phyloP scores from a whole-genome alignment of 2,329 filamentous ascomycete species.

The Fusarium pseudocircinatum region DNA sequence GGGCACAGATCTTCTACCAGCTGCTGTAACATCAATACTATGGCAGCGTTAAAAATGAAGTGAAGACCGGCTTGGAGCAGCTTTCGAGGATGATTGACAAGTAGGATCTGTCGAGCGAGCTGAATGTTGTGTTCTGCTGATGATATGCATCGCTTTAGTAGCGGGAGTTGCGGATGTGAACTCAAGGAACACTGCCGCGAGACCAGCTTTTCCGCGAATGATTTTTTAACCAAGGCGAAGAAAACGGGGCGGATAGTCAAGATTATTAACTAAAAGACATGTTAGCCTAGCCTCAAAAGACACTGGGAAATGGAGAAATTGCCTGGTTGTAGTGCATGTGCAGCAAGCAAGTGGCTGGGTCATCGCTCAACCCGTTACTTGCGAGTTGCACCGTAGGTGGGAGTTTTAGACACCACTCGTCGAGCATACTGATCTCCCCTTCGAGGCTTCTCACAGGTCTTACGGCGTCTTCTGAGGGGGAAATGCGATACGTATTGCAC shows the following conservation, averaged over 20 bases:
- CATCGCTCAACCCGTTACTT: constrained; percentile 48
- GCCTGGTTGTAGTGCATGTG: constrained; percentile 61
- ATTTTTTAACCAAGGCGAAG: constrained; percentile 58
- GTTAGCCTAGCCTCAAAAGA: neutral
- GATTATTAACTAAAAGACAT: constrained; percentile 52
- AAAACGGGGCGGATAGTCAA: constrained; percentile 59
- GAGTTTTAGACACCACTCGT: constrained; percentile 52
- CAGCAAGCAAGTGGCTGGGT: constrained; percentile 56
- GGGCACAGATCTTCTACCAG: constrained; percentile 50
- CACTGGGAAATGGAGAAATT: neutral
- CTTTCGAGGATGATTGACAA: constrained; percentile 50
- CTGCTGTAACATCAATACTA: constrained; percentile 58
- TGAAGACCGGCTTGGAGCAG: constrained; percentile 58
- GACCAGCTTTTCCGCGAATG: constrained; percentile 54
- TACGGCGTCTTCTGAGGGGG: constrained; percentile 43
- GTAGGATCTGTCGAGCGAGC: constrained; percentile 53
- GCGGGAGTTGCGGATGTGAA: constrained; percentile 38
- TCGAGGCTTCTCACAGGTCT: constrained; percentile 49
- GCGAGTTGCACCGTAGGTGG: constrained; percentile 52
- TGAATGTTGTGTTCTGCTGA: constrained; percentile 58
- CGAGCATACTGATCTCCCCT: constrained; percentile 54
- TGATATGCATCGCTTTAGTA: constrained; percentile 52
- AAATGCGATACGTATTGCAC: constrained; percentile 56
- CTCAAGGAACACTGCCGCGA: constrained; percentile 40
- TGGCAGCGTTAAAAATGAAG: constrained; percentile 61